Evolutionary conservation across 306 rosid genomes (phyloP).

Genomic region (Dryas drummondii): DNA sequence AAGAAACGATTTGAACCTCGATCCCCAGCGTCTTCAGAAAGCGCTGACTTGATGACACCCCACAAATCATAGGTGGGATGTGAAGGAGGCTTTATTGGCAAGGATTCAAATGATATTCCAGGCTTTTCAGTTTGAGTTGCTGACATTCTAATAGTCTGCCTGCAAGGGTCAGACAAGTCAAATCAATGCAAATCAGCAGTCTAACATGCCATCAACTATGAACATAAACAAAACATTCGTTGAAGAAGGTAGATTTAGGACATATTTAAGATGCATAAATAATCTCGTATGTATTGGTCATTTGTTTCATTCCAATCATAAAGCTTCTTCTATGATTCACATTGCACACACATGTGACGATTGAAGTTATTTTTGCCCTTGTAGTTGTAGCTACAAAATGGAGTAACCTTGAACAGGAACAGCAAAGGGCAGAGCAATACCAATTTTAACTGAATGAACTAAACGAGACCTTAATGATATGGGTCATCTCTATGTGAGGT

Average conservation of each 20-base stretch:
- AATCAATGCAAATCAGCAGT: background rate
- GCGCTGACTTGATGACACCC: conserved; percentile 69
- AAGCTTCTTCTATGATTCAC: background rate
- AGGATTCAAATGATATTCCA: conserved; percentile 41
- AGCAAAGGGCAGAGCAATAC: conserved; percentile 2
- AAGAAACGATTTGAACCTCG: conserved; percentile 44
- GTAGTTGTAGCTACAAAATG: too few species aligned
- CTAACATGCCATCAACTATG: background rate
- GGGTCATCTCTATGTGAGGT: background rate
- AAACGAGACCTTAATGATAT: background rate
- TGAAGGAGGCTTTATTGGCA: conserved; percentile 64
- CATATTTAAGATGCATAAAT: background rate
- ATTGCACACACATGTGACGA: background rate
- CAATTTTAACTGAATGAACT: too few species aligned
- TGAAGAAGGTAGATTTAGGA: background rate
- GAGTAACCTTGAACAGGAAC: background rate
- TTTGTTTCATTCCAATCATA: background rate
- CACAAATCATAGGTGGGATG: conserved; percentile 91
- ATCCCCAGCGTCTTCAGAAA: conserved; percentile 84
- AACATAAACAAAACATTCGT: background rate
- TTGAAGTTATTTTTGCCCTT: background rate
- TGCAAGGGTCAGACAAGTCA: conserved; percentile 30
- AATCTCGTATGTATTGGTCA: background rate
- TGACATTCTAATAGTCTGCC: conserved; percentile 51
- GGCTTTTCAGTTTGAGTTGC: conserved; percentile 38